Evolutionary conservation across 2,329 filamentous ascomycete species (phyloP), one percentile per base, ranked within the genome.

Genomic region (Pyrenochaeta sp.): DNA sequence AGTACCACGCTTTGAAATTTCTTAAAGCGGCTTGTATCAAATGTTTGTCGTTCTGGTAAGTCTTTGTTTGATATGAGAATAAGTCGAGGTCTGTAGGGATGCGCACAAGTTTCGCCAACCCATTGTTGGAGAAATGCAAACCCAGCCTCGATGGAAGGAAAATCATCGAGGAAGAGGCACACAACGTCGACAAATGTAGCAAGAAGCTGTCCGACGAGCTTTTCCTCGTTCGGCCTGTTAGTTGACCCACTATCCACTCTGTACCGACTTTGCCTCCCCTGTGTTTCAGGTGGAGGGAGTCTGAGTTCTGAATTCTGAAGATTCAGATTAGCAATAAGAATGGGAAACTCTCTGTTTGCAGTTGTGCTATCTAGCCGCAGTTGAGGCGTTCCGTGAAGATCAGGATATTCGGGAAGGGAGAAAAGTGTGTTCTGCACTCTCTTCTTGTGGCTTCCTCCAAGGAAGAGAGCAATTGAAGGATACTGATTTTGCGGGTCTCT

Each of bases 381-480:
- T 15, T 40, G 37, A 6, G 37, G 5, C 12, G 12, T 40, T 40
- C 37, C 37, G 19, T 15, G 37, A 5, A 40, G 12, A 6, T 15
- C 37, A 5, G 37, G 37, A 15, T 6, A 6, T 5, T 15, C 12
- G 37, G 37, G 37, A 6, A 5, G 5, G 12, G 37, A 40, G 12
- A 65, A 50, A 6, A 65, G 46, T 24, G 30, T 43, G 13, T 56
- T 22, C 9, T 7, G 8, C 39, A 32, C 37, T 32, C 5, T 43
- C 40, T 56, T 55, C 36, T 42, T 52, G 56, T 2, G 50, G 12
- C 19, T 49, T n/a, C 22, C 32, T 58, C 28, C 59, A 12, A 37
- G 59, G 45, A 24, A 60, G 34, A 65, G 46, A 27, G 63, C n/a
- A 32, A 52, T 61, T 15, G 48, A 65, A n/a, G 45, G 48, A 9